Evolutionary conservation across 1,139 yeast genomes (phyloP).

Genomic region (Suhomyces bolitotheri): DNA sequence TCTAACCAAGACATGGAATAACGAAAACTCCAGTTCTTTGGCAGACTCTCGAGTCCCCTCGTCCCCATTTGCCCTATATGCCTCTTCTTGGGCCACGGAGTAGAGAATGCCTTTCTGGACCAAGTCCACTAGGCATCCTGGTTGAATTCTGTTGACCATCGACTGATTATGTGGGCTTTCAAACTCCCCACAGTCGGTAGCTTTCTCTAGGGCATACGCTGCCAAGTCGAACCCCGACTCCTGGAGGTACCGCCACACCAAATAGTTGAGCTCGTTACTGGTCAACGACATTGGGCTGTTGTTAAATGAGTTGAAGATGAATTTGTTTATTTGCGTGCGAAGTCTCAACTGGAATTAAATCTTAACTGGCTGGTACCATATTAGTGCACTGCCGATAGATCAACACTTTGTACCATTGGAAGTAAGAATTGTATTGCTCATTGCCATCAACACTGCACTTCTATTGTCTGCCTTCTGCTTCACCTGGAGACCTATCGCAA

Average conservation of each 20-base stretch:
- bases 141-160: constrained; percentile 49
- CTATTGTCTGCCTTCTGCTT: too few species aligned
- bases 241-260: constrained; percentile 90
- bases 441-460: too few species aligned
- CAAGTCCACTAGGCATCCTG: constrained; percentile 77
- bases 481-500: too few species aligned
- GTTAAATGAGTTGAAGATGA: background rate
- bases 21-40: constrained; percentile 20
- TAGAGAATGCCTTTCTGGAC: constrained; percentile 86
- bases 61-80: constrained; percentile 5
- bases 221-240: constrained; percentile 82
- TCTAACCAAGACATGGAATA: constrained; percentile 34
- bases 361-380: too few species aligned
- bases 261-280: constrained; percentile 82
- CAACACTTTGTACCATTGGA: too few species aligned
- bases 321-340: background rate
- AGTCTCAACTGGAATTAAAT: background rate
- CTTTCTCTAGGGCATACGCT: constrained; percentile 80
- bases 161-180: constrained; percentile 51
- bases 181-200: constrained; percentile 59
- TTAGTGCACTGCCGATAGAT: too few species aligned
- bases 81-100: constrained; percentile 38
- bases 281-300: constrained; percentile 66
- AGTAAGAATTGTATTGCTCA: too few species aligned
- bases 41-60: background rate